These are phyloP conservation scores for Zymoseptoria crescenta DNA, from an alignment of 2,329 filamentous ascomycete species.

Conservation along the genomic window DNA sequence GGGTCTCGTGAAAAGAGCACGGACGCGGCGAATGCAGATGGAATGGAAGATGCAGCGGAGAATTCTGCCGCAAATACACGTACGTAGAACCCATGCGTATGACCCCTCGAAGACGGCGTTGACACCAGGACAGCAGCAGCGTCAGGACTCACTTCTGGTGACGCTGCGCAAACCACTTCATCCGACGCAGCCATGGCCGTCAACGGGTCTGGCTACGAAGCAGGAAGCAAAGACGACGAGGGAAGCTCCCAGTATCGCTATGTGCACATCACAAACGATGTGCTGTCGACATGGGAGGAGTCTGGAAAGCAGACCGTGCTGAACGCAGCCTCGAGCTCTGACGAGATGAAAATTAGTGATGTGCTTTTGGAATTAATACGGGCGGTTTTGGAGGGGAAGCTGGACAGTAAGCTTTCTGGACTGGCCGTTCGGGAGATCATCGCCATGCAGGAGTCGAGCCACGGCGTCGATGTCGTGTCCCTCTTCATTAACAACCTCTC, in stretches of 20 bases:
- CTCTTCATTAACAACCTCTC: constrained; percentile 79
- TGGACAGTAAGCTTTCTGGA: constrained; percentile 64
- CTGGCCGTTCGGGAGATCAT: constrained; percentile 66
- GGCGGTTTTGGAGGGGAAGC: constrained; percentile 60
- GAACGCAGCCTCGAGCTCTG: constrained; percentile 55
- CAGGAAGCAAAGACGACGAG: background rate
- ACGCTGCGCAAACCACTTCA: constrained; percentile 8
- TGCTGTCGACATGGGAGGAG: constrained; percentile 59
- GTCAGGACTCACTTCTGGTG: constrained; percentile 2
- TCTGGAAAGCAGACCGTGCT: constrained; percentile 61
- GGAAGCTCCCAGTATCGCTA: constrained; percentile 53
- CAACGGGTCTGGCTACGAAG: constrained; percentile 6
- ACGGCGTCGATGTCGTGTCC: constrained; percentile 42
- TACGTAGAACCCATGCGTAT: constrained; percentile 1
- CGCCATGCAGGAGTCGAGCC: constrained; percentile 42
- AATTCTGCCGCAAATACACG: constrained; percentile 7
- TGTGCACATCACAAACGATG: constrained; percentile 64
- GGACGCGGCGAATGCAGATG: constrained; percentile 10
- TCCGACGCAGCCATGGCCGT: constrained; percentile 6
- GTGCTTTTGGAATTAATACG: constrained; percentile 81
- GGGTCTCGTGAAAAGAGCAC: constrained; percentile 21
- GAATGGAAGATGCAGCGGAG: background rate
- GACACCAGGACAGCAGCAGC: constrained; percentile 2
- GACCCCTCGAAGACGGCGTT: background rate
- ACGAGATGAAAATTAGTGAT: constrained; percentile 59